Conservation (phyloP, 345 rosid genomes). For the Balakata baccata region DNA sequence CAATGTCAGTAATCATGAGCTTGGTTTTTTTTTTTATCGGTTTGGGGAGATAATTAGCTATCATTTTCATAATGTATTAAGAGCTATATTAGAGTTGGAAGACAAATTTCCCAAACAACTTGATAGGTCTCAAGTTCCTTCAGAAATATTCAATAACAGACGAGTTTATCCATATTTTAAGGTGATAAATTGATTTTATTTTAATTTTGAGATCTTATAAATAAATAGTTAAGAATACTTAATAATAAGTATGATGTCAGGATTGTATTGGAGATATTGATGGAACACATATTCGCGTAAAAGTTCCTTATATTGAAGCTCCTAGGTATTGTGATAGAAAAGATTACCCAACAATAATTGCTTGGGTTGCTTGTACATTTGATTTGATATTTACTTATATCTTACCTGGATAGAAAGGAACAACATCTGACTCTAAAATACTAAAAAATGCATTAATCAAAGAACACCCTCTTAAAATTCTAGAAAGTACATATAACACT, state of each 20-base stretch:
- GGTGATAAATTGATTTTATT: too few species aligned
- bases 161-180: neutral
- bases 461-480: neutral
- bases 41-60: neutral
- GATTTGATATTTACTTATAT: conserved; percentile 14
- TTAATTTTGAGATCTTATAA: neutral
- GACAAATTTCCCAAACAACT: neutral
- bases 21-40: too few species aligned
- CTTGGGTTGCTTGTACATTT: neutral
- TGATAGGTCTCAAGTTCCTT: neutral
- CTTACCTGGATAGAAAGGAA: conserved; percentile 1
- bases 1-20: too few species aligned
- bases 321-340: neutral
- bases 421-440: neutral
- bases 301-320: neutral
- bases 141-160: neutral
- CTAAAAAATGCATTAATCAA: neutral
- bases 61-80: neutral
- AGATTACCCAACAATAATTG: conserved; percentile 4
- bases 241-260: neutral
- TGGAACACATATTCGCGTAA: neutral
- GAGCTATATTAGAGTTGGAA: neutral
- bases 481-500: neutral
- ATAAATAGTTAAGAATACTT: neutral
- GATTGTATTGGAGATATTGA: neutral